Base-by-base conservation (phyloP, 495 filamentous ascomycete species). In the Neurospora hispaniola region DNA sequence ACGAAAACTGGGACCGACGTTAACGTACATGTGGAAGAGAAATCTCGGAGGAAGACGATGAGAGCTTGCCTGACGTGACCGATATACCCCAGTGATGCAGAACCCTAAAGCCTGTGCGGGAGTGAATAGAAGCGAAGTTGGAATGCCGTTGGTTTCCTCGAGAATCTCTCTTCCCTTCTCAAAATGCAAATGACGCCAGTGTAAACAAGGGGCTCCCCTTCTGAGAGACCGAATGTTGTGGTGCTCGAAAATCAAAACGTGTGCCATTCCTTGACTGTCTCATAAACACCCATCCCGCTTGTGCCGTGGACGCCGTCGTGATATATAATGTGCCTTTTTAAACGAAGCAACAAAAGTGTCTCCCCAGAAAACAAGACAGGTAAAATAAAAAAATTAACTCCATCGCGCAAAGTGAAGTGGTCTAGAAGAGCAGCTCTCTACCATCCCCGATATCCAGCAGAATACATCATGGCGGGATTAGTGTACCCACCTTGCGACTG, bases 401-500 rank as follows among this genome's bases (percentile, higher is more conserved):
- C 54, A 66, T 66, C 54, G 54, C 14, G 54, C 66, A 54, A 44
- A 78, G 62, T 39, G 42, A 70, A 46, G 31, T 42, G 54, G 38
- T 59, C 14, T 46, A n/a, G 62, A 59, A 39, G 35, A 43, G 39
- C 54, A 71, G 62, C 39, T 42, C 71, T 74, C 90, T 89, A 94
- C 91, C 92, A 93, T 76, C 89, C 86, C 81, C 86, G 86, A 79
- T 92, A 90, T 73, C 89, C 89, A 79, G 88, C 86, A 80, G 91
- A 93, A 82, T 97, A 97, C 88, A 94, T 92, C 89, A 94, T 91
- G 81, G 81, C 88, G 75, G 89, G 91, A 82, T 93, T 94, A 89
- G 92, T 94, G 90, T 95, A 97, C 93, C 94, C 96, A 97, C 94
- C 94, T 97, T 95, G 94, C 85, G 90, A 89, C 89, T 97, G 96